phyloP scores from a whole-genome alignment of 2,329 filamentous ascomycete genomes.

The Botryosphaeria dothidea region DNA sequence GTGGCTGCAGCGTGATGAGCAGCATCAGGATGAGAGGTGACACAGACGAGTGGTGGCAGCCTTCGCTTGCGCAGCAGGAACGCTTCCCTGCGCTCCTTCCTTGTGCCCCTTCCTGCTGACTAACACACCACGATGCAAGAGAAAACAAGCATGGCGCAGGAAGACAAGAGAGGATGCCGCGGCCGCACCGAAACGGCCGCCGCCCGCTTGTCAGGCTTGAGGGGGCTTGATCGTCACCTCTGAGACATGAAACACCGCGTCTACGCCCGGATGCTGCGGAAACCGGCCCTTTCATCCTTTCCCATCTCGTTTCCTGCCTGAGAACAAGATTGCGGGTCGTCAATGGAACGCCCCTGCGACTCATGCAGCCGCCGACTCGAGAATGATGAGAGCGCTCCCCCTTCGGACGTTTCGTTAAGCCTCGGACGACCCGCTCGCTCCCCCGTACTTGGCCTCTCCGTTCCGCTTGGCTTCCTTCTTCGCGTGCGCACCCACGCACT shows the following conservation, averaged over 20 bases:
- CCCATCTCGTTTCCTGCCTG: background rate
- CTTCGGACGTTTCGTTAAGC: constrained; percentile 2
- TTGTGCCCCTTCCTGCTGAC: background rate
- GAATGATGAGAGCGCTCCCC: no score
- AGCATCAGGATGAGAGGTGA: background rate
- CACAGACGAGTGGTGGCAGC: background rate
- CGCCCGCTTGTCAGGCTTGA: background rate
- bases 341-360: background rate
- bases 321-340: background rate
- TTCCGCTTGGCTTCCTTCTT: background rate
- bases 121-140: background rate
- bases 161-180: background rate
- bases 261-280: background rate
- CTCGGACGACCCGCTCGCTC: background rate
- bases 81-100: background rate
- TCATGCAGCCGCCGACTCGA: background rate
- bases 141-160: background rate
- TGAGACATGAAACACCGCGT: background rate
- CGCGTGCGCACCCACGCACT: background rate
- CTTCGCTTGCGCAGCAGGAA: background rate
- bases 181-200: background rate
- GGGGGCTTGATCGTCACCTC: background rate
- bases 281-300: background rate
- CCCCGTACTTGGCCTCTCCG: background rate
- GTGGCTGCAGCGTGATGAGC: background rate